phyloP scores from a whole-genome alignment of 148 eudicot genomes.

The Polygonum maritimum region DNA sequence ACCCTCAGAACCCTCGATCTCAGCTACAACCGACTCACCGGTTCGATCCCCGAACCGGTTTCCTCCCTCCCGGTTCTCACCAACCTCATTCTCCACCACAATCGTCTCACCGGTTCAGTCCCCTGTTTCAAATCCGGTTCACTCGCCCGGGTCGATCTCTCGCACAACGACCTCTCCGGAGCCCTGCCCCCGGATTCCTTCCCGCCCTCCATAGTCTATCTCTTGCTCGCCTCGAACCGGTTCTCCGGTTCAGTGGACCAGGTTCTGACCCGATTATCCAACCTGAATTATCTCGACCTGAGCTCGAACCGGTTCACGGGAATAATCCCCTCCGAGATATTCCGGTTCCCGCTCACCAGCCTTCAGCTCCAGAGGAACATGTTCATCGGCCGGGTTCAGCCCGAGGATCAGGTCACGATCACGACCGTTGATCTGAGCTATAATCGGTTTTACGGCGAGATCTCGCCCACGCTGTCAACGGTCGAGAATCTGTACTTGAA shows the following conservation, averaged over 20 bases:
- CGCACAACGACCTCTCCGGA: background rate
- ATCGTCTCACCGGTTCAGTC: conserved; percentile 39
- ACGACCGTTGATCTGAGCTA: conserved; percentile 49
- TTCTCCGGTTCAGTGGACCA: conserved; percentile 33
- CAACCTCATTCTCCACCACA: conserved; percentile 54
- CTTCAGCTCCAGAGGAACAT: conserved; percentile 47
- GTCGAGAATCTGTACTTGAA: conserved; percentile 43
- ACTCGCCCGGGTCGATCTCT: conserved; percentile 13
- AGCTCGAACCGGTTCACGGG: conserved; percentile 59
- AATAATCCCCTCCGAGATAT: conserved; percentile 37
- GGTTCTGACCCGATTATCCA: conserved; percentile 8
- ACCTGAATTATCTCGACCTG: conserved; percentile 55
- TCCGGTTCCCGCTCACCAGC: conserved; percentile 31
- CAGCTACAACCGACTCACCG: conserved; percentile 49
- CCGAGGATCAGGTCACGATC: background rate
- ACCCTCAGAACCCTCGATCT: conserved; percentile 50
- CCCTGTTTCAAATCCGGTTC: conserved; percentile 19
- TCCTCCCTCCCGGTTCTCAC: conserved; percentile 30
- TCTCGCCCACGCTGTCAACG: conserved; percentile 20
- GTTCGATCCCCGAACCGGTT: conserved; percentile 32
- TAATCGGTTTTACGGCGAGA: conserved; percentile 33
- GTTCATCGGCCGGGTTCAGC: conserved; percentile 30
- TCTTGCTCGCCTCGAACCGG: conserved; percentile 37
- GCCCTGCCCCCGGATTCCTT: background rate
- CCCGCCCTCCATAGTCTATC: conserved; percentile 24